Evolutionary conservation across 2,329 filamentous ascomycete genomes (phyloP).

Genomic region (Sporothrix brasiliensis): DNA sequence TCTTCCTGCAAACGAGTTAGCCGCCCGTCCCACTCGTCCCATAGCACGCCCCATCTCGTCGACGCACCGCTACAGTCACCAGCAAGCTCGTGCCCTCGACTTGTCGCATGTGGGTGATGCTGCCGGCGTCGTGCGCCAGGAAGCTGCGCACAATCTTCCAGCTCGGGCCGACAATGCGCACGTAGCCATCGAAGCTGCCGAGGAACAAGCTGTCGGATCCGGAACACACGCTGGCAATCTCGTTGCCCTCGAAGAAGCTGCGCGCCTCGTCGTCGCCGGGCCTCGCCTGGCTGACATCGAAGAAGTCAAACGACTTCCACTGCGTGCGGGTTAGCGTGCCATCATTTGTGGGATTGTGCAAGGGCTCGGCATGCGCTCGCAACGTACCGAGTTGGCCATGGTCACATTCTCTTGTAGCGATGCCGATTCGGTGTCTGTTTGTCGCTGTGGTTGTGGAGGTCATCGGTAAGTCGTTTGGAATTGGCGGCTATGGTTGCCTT

Average conservation of each 20-base stretch:
- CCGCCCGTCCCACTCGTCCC: no score
- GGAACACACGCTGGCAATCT: conserved; percentile 80
- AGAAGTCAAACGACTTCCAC: conserved; percentile 99
- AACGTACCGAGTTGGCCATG: conserved; percentile 43
- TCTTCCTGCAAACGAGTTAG: conserved; percentile 64
- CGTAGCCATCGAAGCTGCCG: conserved; percentile 79
- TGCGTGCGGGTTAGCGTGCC: conserved; percentile 44
- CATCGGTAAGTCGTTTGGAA: not conserved
- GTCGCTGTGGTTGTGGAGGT: not conserved
- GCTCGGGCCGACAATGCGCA: conserved; percentile 82
- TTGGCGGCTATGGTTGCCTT: conserved; percentile 18
- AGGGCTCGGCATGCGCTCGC: no score
- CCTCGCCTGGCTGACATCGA: conserved; percentile 86
- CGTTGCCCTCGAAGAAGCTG: conserved; percentile 77
- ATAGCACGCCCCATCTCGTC: not conserved
- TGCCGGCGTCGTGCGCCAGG: conserved; percentile 77
- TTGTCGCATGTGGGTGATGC: conserved; percentile 90
- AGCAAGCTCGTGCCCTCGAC: conserved; percentile 83
- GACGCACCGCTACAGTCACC: conserved; percentile 72
- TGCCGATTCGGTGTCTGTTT: conserved; percentile 12
- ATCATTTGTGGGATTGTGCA: no score
- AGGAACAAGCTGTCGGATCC: conserved; percentile 89
- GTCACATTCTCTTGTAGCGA: conserved; percentile 38
- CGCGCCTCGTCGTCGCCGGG: conserved; percentile 77
- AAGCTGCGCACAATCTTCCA: conserved; percentile 89